A percentile compares a stretch with the other conserved stretches of the same genome.
Evolutionary conservation across 2,329 filamentous ascomycete species (phyloP).

Genomic region (Hymenoscyphus albidus): DNA sequence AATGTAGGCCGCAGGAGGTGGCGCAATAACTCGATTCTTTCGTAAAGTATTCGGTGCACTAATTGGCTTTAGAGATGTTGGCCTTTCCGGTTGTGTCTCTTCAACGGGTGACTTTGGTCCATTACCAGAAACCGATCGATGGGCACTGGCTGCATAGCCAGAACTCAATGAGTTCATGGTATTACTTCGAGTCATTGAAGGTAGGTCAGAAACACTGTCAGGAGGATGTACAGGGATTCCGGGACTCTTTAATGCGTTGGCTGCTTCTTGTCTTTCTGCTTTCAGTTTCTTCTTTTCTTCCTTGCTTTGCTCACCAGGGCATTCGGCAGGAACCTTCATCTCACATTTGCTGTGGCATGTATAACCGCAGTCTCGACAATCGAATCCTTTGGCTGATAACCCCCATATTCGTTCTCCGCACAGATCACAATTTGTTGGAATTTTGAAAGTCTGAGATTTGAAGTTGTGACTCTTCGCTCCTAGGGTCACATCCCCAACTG

Average conservation of each 20-base stretch:
- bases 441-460: slow-evolving; percentile 98
- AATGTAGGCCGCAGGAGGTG: slow-evolving; percentile 78
- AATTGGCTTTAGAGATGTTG: slow-evolving; percentile 25
- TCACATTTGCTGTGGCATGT: slow-evolving; percentile 98
- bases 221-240: slow-evolving; percentile 36
- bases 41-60: slow-evolving; percentile 32
- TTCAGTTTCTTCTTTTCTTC: slow-evolving; percentile 96
- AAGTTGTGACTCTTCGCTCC: slow-evolving; percentile 96
- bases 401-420: slow-evolving; percentile 98
- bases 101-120: slow-evolving; percentile 48
- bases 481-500: slow-evolving; percentile 86
- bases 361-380: slow-evolving; percentile 94
- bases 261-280: slow-evolving; percentile 73
- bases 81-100: slow-evolving; percentile 43
- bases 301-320: slow-evolving; percentile 88
- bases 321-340: slow-evolving; percentile 96
- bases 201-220: slow-evolving; percentile 57
- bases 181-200: slow-evolving; percentile 68
- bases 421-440: slow-evolving; percentile 95
- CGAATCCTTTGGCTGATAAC: slow-evolving; percentile 90
- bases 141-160: slow-evolving; percentile 75
- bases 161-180: slow-evolving; percentile 90
- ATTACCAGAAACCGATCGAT: slow-evolving; percentile 67
- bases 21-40: slow-evolving; percentile 77
- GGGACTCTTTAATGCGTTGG: slow-evolving; percentile 45